A percentile compares a stretch with the other conserved stretches of the same genome.
Conservation (phyloP, 257 asterid genomes). For the Forsythia viridissima region DNA sequence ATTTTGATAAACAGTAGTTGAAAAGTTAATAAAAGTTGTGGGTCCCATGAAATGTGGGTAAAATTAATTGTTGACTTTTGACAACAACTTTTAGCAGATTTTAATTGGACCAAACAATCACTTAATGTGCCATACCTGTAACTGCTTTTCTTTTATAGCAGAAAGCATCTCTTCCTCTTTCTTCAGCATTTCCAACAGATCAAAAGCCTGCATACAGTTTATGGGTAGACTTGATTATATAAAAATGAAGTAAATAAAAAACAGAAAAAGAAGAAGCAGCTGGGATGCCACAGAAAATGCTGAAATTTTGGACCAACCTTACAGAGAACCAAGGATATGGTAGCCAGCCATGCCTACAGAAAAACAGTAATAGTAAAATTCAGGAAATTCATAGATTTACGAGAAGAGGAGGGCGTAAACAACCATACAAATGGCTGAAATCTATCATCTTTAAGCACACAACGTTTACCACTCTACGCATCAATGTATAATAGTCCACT, state of each 20-base stretch:
- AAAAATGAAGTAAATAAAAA: constrained; percentile 18
- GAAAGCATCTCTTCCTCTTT: constrained; percentile 91
- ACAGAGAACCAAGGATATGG: constrained; percentile 80
- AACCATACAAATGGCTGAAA: constrained; percentile 10
- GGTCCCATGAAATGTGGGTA: too few species aligned
- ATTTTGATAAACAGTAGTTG: too few species aligned
- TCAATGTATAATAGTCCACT: neutral
- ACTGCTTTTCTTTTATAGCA: constrained; percentile 68
- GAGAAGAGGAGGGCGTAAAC: constrained; percentile 4
- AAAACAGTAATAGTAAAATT: constrained; percentile 17
- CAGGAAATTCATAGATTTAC: neutral
- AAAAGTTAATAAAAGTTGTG: too few species aligned
- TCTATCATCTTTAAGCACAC: constrained; percentile 1
- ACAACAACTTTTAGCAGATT: too few species aligned
- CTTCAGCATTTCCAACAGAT: constrained; percentile 90
- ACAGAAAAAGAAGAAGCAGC: neutral
- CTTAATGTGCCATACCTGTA: constrained; percentile 57
- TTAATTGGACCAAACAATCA: too few species aligned
- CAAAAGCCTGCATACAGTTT: constrained; percentile 66
- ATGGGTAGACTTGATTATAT: neutral
- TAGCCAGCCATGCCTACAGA: constrained; percentile 85
- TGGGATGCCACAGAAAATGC: neutral
- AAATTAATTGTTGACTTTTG: too few species aligned
- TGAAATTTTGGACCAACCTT: constrained; percentile 62
- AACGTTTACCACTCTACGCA: constrained; percentile 3